phyloP scores from a whole-genome alignment of 139 green algal species.

The Closterium sp. region DNA sequence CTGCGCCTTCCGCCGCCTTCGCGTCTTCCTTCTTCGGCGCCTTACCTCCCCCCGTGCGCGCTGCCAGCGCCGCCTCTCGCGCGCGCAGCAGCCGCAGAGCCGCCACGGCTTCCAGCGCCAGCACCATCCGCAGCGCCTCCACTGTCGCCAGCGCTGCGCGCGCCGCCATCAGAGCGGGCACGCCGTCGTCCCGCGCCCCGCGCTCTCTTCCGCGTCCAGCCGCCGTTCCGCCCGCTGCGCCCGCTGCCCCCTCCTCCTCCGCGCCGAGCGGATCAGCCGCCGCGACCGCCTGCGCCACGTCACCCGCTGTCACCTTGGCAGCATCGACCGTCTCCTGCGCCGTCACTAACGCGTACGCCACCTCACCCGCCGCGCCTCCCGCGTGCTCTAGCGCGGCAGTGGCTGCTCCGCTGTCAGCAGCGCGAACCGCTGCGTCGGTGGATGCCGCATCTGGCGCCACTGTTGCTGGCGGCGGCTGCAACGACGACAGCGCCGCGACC shows the following conservation, averaged over 20 bases:
- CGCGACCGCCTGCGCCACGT: neutral
- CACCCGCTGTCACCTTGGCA: neutral
- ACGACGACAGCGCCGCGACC: neutral
- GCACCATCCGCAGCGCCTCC: slow-evolving; percentile 2
- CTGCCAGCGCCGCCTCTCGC: slow-evolving; percentile 20
- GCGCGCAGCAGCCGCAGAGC: slow-evolving; percentile 2
- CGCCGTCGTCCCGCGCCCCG: neutral
- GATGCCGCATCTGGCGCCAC: neutral
- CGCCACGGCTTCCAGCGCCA: slow-evolving; percentile 60
- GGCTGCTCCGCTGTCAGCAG: neutral
- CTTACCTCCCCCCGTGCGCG: neutral
- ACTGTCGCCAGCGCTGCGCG: neutral
- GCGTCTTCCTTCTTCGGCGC: neutral
- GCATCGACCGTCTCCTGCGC: neutral
- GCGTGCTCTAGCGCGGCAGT: neutral
- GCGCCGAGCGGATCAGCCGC: neutral
- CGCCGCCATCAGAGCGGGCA: slow-evolving; percentile 9
- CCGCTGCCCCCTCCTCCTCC: neutral
- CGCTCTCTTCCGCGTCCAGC: neutral
- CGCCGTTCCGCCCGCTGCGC: no score
- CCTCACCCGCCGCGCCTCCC: slow-evolving; percentile 7
- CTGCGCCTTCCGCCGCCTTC: slow-evolving; percentile 13
- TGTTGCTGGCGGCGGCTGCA: neutral
- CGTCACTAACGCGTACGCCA: neutral
- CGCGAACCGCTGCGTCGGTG: neutral